A percentile compares a stretch with the other conserved stretches of the same genome.
phyloP scores from a whole-genome alignment of 129 eudicot species.

The Escallonia herrerae region DNA sequence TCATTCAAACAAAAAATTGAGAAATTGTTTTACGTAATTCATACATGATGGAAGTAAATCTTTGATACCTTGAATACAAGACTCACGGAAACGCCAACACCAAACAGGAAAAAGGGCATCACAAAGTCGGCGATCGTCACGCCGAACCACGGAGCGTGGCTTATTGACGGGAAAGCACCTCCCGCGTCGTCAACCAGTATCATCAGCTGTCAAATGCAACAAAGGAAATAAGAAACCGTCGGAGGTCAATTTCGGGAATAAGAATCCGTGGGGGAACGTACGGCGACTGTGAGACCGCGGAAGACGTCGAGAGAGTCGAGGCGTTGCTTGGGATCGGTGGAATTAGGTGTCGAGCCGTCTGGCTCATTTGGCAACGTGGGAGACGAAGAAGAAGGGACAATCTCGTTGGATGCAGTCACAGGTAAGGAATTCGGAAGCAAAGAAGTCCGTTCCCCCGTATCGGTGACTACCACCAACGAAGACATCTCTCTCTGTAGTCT shows the following conservation, averaged over 20 bases:
- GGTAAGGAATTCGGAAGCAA: conserved; percentile 30
- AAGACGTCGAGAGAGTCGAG: conserved; percentile 82
- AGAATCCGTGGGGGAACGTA: conserved; percentile 14
- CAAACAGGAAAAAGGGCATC: conserved; percentile 86
- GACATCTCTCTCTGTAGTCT: neutral
- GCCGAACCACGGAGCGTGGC: conserved; percentile 94
- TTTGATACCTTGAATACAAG: conserved; percentile 66
- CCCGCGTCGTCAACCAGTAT: conserved; percentile 94
- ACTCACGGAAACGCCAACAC: conserved; percentile 70
- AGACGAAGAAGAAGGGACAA: conserved; percentile 18
- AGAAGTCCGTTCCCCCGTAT: conserved; percentile 39
- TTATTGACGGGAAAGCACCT: conserved; percentile 74
- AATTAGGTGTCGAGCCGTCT: conserved; percentile 19
- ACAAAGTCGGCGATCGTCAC: conserved; percentile 92
- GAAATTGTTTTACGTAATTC: neutral
- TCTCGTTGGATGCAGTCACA: conserved; percentile 15
- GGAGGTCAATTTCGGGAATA: too few species aligned
- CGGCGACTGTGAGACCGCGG: conserved; percentile 77
- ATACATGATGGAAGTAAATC: neutral
- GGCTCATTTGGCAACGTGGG: conserved; percentile 16
- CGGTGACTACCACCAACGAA: conserved; percentile 31
- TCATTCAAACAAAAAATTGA: neutral
- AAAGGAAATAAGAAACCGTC: neutral
- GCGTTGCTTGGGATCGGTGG: conserved; percentile 37
- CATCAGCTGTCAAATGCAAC: conserved; percentile 54